Evolutionary conservation across 2,329 filamentous ascomycete genomes (phyloP), one percentile per base, ranked within the genome.

Genomic region (Tolypocladium paradoxum): DNA sequence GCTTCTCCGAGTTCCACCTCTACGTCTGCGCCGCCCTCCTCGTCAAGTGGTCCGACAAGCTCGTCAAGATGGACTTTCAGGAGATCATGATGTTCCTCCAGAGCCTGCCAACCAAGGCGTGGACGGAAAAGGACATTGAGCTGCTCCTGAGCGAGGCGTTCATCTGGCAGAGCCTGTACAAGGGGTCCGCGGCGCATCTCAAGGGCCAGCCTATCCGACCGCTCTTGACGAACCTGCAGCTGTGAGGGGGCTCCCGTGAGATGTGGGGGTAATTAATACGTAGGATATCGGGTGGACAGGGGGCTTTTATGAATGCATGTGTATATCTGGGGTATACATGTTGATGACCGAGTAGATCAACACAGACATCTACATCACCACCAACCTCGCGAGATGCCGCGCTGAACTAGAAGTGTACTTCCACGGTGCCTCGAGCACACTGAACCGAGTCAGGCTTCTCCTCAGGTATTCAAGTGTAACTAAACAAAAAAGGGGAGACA

Each of bases 51-150:
- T 95, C 92, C 7, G 87, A 93, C 60, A 90, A 95, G 67, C 78
- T 99, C 47, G 80, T 92, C 56, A 93, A 90, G 69, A 97, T 97
- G 92, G 93, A 99, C 68, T 97, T 97, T 60, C 80, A 97, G 73
- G 92, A 96, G 69, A 86, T 96, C 55, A 96, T 99, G 91, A 99
- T 99, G 92, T 99, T 99, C 66, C 74, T 99, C 52, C 93, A 99
- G 72, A 88, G 90, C 46, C 74, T 99, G 54, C 93, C 95, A 3
- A 99, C 95, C 7, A 86, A 87, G 61, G 81, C 86, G 52, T 99
- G 93, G 93, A 96, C 90, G 1, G 93, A 96, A 67, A 97, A 97
- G 73, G 93, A 99, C 65, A 95, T 99, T 62, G 93, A 97, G 69
- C 78, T 99, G 54, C 76, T 99, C 52, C 77, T 99, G 45, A 96